Percentiles rank a stretch among this genome's conserved stretches.
Conservation (phyloP, 1,284 basidiomycete genomes). For the Pseudomicrostroma phylloplanum region DNA sequence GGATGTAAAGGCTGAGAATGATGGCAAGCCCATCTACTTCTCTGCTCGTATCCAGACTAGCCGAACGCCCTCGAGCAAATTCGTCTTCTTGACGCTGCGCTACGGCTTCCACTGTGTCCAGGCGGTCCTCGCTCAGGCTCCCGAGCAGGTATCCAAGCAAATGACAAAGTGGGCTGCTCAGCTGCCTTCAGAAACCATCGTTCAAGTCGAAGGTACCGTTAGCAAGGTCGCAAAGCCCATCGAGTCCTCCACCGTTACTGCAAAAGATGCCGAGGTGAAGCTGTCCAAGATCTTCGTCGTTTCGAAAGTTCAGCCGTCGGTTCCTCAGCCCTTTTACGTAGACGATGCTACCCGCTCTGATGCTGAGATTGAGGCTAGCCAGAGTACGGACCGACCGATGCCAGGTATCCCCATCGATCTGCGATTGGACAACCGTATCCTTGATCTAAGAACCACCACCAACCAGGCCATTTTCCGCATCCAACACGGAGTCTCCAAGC, state of each 20-base stretch:
- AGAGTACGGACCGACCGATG: slow-evolving; percentile 45
- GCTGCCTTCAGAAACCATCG: slow-evolving; percentile 80
- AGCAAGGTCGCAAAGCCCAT: slow-evolving; percentile 67
- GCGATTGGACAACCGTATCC: slow-evolving; percentile 85
- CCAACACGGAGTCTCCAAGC: slow-evolving; percentile 76
- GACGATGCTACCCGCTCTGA: slow-evolving; percentile 88
- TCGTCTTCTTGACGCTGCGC: slow-evolving; percentile 87
- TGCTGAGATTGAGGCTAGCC: slow-evolving; percentile 60
- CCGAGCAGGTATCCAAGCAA: slow-evolving; percentile 83
- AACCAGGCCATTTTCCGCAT: slow-evolving; percentile 95
- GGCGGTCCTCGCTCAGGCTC: slow-evolving; percentile 70
- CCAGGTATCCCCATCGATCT: slow-evolving; percentile 60
- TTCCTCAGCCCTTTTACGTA: slow-evolving; percentile 74
- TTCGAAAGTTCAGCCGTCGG: slow-evolving; percentile 62
- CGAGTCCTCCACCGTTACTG: slow-evolving; percentile 80
- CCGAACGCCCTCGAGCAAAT: slow-evolving; percentile 67
- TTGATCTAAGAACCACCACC: slow-evolving; percentile 88
- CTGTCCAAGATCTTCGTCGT: slow-evolving; percentile 78
- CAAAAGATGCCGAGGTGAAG: slow-evolving; percentile 82
- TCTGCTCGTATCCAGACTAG: slow-evolving; percentile 88
- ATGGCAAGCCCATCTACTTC: slow-evolving; percentile 74
- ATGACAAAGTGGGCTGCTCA: slow-evolving; percentile 90
- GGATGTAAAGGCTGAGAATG: slow-evolving; percentile 62
- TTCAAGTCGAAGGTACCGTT: slow-evolving; percentile 70
- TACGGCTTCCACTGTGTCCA: slow-evolving; percentile 86